Conservation (phyloP, 257 asterid genomes). For the Salvia miltiorrhiza region DNA sequence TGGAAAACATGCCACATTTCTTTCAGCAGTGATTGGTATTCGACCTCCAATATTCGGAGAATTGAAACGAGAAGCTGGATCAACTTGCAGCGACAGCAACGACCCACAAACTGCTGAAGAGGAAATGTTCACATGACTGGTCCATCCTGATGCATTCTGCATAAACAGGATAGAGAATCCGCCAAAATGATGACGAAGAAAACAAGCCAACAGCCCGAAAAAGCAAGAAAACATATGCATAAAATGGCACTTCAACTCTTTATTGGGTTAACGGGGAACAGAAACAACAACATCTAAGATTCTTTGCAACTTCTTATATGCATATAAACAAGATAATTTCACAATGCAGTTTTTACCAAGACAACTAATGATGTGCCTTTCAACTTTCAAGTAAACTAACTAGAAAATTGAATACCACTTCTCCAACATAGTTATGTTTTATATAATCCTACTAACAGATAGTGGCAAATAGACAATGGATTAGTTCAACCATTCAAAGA, state of each 20-base stretch:
- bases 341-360: neutral
- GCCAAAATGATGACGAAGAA: too few species aligned
- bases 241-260: too few species aligned
- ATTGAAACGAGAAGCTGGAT: constrained; percentile 19
- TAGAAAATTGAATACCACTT: neutral
- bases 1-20: constrained; percentile 21
- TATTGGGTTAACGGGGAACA: too few species aligned
- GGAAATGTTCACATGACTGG: constrained; percentile 20
- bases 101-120: constrained; percentile 24
- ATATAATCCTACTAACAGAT: too few species aligned
- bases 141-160: constrained; percentile 23
- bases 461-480: neutral
- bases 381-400: neutral
- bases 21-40: constrained; percentile 23
- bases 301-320: neutral
- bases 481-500: neutral
- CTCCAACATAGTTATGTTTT: too few species aligned
- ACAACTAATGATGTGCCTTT: neutral
- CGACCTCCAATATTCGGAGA: constrained; percentile 16
- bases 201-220: neutral
- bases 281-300: neutral
- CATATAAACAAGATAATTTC: neutral
- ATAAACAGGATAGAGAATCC: too few species aligned
- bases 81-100: constrained; percentile 18
- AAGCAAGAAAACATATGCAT: neutral